Evolutionary conservation across 768 basidiomycete species (phyloP), one percentile per base, ranked within the genome.

Genomic region (Lactarius sanguifluus): DNA sequence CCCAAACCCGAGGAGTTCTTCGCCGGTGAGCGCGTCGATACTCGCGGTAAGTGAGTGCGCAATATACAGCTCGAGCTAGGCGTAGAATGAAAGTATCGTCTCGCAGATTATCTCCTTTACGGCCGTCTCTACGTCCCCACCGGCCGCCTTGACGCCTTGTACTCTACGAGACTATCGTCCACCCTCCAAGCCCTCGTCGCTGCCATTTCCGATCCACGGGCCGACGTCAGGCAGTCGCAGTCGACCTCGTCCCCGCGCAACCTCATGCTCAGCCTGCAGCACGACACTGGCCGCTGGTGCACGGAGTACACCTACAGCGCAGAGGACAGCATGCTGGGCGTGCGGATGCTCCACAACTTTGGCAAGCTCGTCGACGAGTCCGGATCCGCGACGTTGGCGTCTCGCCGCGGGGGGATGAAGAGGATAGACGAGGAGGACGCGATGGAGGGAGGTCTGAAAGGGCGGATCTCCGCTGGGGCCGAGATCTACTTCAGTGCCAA

Each of bases 351-450:
- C 58, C 94, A 95, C 74, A 97, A 98, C 74, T 98, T 97, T 78
- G 95, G 95, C 16, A 85, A 83, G 76, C 78, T 88, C 4, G 85
- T 82, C 68, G 0, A 73, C 72, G 68, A 66, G 30, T 57, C 80
- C 30, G 79, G 50, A 52, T 52, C 50, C 12, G 50, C 47, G 50
- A 52, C 47, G 47, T 15, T 32, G 74, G 75, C 68, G 50, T 72
- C 23, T 57, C 60, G 64, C 32, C 58, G 52, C 50, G 67, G 69
- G 60, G 61, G 61, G 54, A 76, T 84, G 41, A 94, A 91, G 76
- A 84, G 95, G n/a, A 86, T 97, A 5, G 96, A 98, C 63, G 95
- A 96, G 74, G 95, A 96, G 77, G 96, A 97, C 57, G 89, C 91
- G 32, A 88, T 94, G 69, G 92, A 94, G 64, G 92, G 93, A 36